Evolutionary conservation across 129 eudicot species (phyloP).

Genomic region (Lonicera japonica): DNA sequence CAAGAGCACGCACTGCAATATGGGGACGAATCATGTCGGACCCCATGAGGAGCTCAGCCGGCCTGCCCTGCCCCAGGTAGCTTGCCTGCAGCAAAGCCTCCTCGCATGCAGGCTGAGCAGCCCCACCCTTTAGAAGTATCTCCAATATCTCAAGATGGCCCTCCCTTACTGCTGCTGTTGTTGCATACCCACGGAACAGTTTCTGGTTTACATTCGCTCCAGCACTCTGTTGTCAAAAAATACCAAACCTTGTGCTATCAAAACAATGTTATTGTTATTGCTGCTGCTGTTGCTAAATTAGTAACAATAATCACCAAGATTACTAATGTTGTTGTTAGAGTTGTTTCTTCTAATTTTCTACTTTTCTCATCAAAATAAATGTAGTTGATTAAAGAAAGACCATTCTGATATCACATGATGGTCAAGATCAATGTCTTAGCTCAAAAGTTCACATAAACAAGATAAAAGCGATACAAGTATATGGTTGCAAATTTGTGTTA

Average conservation of each 20-base stretch:
- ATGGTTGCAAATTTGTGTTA: neutral
- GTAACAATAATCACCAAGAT: neutral
- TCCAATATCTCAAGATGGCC: conserved; percentile 64
- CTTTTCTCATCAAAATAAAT: neutral
- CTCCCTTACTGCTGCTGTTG: conserved; percentile 77
- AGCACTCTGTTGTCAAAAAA: conserved; percentile 29
- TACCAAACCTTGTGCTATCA: neutral
- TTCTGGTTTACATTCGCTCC: conserved; percentile 80
- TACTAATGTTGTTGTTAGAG: too few species aligned
- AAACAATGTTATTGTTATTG: too few species aligned
- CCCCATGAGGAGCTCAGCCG: conserved; percentile 62
- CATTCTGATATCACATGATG: neutral
- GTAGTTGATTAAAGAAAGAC: neutral
- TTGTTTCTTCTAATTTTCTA: neutral
- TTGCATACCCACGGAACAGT: conserved; percentile 75
- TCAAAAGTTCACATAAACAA: neutral
- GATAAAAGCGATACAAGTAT: neutral
- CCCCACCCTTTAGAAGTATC: conserved; percentile 60
- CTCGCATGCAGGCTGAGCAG: conserved; percentile 67
- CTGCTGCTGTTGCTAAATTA: neutral
- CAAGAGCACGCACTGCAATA: conserved; percentile 62
- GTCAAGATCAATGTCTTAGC: neutral
- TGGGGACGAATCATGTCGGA: conserved; percentile 64
- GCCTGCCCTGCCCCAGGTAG: conserved; percentile 45
- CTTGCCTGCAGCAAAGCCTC: conserved; percentile 83